Base-by-base conservation (phyloP, 2,329 filamentous ascomycete species). In the Didymellaceae sp. region DNA sequence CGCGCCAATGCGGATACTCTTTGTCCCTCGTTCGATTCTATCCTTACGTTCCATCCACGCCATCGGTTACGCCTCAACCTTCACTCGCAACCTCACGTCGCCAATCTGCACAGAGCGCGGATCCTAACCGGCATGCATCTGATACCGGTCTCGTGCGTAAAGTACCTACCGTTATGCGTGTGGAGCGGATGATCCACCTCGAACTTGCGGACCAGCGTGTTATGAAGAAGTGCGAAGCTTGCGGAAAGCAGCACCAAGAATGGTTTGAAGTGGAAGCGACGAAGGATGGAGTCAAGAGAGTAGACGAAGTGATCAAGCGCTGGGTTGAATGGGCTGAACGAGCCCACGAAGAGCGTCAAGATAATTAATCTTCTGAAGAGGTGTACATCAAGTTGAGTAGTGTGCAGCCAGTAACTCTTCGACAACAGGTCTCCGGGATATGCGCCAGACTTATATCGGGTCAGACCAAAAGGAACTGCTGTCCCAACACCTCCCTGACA, bases 181-280 rank as follows among this genome's bases (percentile, higher is more conserved):
- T 97, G 9, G 94, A 99, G 77, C 81, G 91, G 20, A 75, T 99
- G 50, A 88, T 97, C 34, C 94, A 99, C 72, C 78, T 97, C 11
- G 94, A 99, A 75, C 81, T 97, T n/a, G 80, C 80, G 5, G 80
- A 79, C 31, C 75, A 80, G 60, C 76, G 73, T 73, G 86, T 75
- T 51, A 85, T 80, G 74, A 85, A 71, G 14, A 82, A 83, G 43
- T 99, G 94, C 65, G 79, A 80, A 4, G 82, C 85, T 1, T 99
- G 94, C 68, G 91, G 91, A 2, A 86, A 86, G 66, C 87, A 91
- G 63, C 94, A 99, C 73, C 80, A 87, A 43, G 94, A 99, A 76
- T 99, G 93, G 93, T 99, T 99, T 70, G 89, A 95, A 75, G 86
- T 97, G 1, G 85, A 90, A 55, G 89, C 90, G 0, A 86, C 79